Base-by-base conservation (phyloP, 2,329 filamentous ascomycete genomes). In the Colletotrichum camelliae region DNA sequence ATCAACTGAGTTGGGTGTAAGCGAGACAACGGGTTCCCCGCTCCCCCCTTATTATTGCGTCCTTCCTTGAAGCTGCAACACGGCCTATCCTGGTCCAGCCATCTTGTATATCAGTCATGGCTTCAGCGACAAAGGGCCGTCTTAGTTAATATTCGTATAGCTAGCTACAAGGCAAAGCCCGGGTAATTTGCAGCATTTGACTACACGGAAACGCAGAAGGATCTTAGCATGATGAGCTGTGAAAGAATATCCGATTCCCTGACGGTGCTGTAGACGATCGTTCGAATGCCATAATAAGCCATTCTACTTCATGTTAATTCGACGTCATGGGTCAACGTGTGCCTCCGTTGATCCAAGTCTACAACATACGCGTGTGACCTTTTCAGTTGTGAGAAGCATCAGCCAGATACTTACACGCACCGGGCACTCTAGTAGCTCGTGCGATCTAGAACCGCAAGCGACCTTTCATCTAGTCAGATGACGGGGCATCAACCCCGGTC, bases 351-450 rank as follows among this genome's bases (percentile, higher is more conserved):
- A 43, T n/a, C 2, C 18, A n/a, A 43, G 18, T 43, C 18, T 4
- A 6, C 18, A 5, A 43, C 10, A 18, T 1, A 12, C 12, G 39
- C 39, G 5, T 48, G 12, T 12, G 5, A 48, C 9, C 16, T n/a
- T 2, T 21, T 4, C 43, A 7, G 10, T 21, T 48, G 3, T 0
- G 0, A 7, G 43, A 48, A 13, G 0, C 2, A 18, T 13, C 18
- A 21, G 43, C 18, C n/a, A 21, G 2, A 1, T 6, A 21, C 43
- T 48, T 7, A 1, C 43, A 48, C 43, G 1, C 43, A 13, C 10
- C 1, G 10, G n/a, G 1, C 43, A 12, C 0, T 48, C 43, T 13
- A n/a, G 3, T 21, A 21, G 2, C 10, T 48, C 43, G 21, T 13
- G 5, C 7, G n/a, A 48, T 48, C 10, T 1, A 48, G 43, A 48